A percentile compares a stretch with the other conserved stretches of the same genome.
These are phyloP conservation scores for Abrus precatorius DNA, from an alignment of 306 rosid species.

Conservation along the genomic window DNA sequence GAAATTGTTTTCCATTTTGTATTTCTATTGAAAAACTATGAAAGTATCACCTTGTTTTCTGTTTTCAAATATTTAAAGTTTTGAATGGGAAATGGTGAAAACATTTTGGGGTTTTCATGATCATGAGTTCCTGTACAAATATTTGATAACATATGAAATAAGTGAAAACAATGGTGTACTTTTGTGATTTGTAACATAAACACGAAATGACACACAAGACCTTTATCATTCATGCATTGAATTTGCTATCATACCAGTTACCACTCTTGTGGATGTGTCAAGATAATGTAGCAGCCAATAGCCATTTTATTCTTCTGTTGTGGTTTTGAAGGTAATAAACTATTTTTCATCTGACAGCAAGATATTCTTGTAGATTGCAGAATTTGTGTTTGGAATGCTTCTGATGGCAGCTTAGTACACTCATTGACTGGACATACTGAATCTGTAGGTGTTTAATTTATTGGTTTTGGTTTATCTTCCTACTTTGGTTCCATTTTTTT, in stretches of 20 bases:
- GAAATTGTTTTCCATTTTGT: not conserved
- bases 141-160: not conserved
- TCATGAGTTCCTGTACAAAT: not conserved
- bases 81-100: not conserved
- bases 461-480: slow-evolving; percentile 35
- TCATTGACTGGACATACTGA: slow-evolving; percentile 95
- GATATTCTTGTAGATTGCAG: slow-evolving; percentile 82
- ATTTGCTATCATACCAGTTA: slow-evolving; percentile 15
- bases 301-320: slow-evolving; percentile 40
- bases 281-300: slow-evolving; percentile 11
- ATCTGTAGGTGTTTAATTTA: slow-evolving; percentile 75
- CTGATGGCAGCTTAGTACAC: slow-evolving; percentile 98
- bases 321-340: slow-evolving; percentile 26
- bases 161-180: not conserved
- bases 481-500: slow-evolving; percentile 7
- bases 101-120: not conserved
- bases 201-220: not conserved
- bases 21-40: too few relatives aligned
- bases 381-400: slow-evolving; percentile 99
- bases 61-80: not conserved
- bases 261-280: not conserved
- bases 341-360: slow-evolving; percentile 39
- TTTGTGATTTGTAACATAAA: not conserved
- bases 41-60: not conserved
- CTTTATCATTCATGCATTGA: slow-evolving; percentile 11